Conservation (phyloP, 257 asterid species). For the Ilex aquifolium region DNA sequence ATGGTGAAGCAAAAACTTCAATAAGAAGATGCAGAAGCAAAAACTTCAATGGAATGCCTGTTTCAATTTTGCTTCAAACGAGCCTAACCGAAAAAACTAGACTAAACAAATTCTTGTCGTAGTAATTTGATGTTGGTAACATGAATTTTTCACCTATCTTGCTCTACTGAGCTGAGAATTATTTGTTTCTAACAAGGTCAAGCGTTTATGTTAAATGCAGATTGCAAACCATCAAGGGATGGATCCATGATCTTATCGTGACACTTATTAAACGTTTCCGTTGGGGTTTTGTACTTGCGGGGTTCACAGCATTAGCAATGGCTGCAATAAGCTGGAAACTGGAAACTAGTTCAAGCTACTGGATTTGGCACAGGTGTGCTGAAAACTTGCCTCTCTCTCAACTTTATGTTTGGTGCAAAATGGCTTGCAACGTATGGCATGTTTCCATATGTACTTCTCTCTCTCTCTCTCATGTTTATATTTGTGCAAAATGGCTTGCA, state of each 20-base stretch:
- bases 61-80: not conserved
- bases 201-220: constrained; percentile 27
- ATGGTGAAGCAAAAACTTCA: no score
- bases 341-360: constrained; percentile 73
- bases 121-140: no score
- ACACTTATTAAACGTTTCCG: constrained; percentile 56
- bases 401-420: constrained; percentile 23
- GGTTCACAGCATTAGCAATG: constrained; percentile 58
- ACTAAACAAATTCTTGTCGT: no score
- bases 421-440: constrained; percentile 80
- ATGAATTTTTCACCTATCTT: no score
- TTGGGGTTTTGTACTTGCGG: constrained; percentile 70
- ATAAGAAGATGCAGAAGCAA: no score
- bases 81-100: no score
- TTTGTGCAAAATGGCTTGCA: constrained; percentile 24
- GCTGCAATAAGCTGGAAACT: constrained; percentile 85
- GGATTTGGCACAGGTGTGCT: constrained; percentile 97
- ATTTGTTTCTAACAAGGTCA: no score
- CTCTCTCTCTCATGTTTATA: constrained; percentile 48
- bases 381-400: not conserved
- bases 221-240: constrained; percentile 52
- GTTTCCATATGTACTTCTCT: constrained; percentile 69
- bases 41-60: not conserved
- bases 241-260: constrained; percentile 43
- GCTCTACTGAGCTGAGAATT: no score